A percentile compares a stretch with the other conserved stretches of the same genome.
Conservation (phyloP, 208 protist genomes). For the Leishmania turanica region DNA sequence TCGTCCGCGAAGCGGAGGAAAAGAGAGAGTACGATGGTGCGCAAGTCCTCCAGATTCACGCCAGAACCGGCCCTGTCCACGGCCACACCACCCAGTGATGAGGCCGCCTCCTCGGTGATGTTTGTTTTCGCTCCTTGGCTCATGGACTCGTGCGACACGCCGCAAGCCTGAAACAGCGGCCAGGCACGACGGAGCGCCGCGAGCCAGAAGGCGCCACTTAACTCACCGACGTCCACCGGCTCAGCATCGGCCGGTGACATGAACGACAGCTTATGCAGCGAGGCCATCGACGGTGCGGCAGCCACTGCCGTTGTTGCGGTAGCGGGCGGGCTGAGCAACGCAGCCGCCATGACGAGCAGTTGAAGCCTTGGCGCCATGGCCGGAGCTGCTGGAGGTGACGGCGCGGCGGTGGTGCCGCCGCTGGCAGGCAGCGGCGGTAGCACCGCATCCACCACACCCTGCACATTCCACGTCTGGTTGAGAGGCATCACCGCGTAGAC, state of each 20-base stretch:
- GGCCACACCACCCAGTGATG: too few relatives aligned
- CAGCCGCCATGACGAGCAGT: conserved; percentile 53
- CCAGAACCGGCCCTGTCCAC: neutral
- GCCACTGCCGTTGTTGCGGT: neutral
- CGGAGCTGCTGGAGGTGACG: neutral
- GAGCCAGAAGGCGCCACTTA: conserved; percentile 5
- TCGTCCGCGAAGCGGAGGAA: conserved; percentile 27
- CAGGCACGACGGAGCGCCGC: conserved; percentile 10
- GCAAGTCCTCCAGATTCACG: conserved; percentile 10
- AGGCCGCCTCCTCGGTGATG: neutral
- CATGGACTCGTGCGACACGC: neutral
- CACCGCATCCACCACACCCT: conserved; percentile 59
- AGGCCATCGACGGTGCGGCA: neutral
- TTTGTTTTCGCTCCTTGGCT: neutral
- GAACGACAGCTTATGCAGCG: neutral
- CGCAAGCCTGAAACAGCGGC: conserved; percentile 14
- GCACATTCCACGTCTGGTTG: conserved; percentile 71
- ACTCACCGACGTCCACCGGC: neutral
- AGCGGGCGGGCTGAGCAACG: conserved; percentile 51
- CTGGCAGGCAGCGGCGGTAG: conserved; percentile 24
- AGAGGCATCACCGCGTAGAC: conserved; percentile 64
- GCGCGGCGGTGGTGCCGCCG: too few relatives aligned
- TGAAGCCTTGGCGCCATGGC: conserved; percentile 14
- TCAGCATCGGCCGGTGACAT: neutral
- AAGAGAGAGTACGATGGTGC: conserved; percentile 15